Base-by-base conservation (phyloP, 2,329 filamentous ascomycete genomes). In the Ilyonectria mors-panacis region DNA sequence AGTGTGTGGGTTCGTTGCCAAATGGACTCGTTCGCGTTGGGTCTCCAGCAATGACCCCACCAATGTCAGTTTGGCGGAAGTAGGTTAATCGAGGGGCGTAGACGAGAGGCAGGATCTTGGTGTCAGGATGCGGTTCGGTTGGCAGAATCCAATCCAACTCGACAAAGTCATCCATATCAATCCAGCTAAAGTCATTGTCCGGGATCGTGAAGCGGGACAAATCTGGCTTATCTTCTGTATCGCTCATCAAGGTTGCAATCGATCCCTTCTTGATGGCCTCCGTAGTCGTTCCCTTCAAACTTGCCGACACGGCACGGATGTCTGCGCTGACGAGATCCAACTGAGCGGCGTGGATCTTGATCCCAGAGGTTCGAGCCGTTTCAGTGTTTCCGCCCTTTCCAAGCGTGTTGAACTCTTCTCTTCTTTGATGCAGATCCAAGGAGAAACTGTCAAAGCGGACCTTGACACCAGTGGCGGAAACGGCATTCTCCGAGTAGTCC, bases 141-240 rank as follows among this genome's bases (percentile, higher is more conserved):
- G 95, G 95, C 26, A 98, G 82, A 60, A 97, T 95, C 95, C 95
- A 98, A 78, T 98, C 97, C 23, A 99, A 84, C 79, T 99, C 96
- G 33, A 99, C 95, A 81, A 99, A 99, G 78, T 99, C 96, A 78
- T 99, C 96, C 94, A 99, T 98, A 77, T 99, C 96, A 69, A 99
- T 95, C 96, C 96, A 99, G 62, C 92, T 94, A 73, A 94, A 91
- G 76, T 99, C 96, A 61, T 97, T 93, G 78, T 99, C 96, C 0
- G 96, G 95, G 56, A 99, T 99, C 0, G 92, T 95, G 78, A 99
- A 99, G 59, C 92, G 92, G 0, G 95, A 97, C 56, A 97, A 85
- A 78, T 95, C 92, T 3, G 88, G 88, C 8, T 88, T 87, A 9
- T 87, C 86, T 28, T 89, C 87, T 58, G 87, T 81, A 59, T 89